Conservation (phyloP, 495 filamentous ascomycete genomes). For the Chaetomium tenue region DNA sequence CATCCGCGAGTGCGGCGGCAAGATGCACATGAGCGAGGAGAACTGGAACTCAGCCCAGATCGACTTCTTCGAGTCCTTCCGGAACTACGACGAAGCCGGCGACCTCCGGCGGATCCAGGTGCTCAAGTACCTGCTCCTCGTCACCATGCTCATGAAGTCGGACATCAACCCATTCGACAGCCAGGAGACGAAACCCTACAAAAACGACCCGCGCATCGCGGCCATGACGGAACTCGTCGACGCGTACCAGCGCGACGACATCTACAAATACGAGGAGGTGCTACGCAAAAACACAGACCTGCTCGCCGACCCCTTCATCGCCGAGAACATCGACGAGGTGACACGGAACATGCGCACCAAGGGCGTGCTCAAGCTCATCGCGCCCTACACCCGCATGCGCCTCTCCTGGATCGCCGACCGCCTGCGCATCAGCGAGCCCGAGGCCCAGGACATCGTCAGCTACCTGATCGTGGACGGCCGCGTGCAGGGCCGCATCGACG, state of each 20-base stretch:
- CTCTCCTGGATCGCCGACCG: conserved; percentile 80
- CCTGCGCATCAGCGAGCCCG: conserved; percentile 75
- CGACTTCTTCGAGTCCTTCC: conserved; percentile 98
- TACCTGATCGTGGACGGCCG: conserved; percentile 89
- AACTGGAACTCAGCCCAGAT: conserved; percentile 97
- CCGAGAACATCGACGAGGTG: conserved; percentile 98
- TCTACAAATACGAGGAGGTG: conserved; percentile 83
- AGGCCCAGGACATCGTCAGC: conserved; percentile 90
- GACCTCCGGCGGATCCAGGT: conserved; percentile 95
- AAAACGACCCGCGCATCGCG: conserved; percentile 87
- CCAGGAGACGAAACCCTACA: conserved; percentile 99
- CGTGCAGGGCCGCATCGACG: conserved; percentile 84
- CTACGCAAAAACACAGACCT: conserved; percentile 87
- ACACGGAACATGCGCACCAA: conserved; percentile 98
- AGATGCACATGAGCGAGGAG: conserved; percentile 99
- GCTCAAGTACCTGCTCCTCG: conserved; percentile 92
- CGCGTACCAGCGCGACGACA: conserved; percentile 94
- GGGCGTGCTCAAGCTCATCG: conserved; percentile 87
- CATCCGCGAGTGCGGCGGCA: conserved; percentile 96
- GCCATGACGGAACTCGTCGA: conserved; percentile 97
- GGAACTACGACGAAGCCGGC: conserved; percentile 97
- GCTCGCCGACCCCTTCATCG: conserved; percentile 89
- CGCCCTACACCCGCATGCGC: conserved; percentile 90
- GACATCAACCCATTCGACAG: conserved; percentile 99
- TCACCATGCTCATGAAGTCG: conserved; percentile 99